These are phyloP conservation scores for Lactarius hengduanensis DNA, from an alignment of 768 basidiomycete species.

Conservation along the genomic window DNA sequence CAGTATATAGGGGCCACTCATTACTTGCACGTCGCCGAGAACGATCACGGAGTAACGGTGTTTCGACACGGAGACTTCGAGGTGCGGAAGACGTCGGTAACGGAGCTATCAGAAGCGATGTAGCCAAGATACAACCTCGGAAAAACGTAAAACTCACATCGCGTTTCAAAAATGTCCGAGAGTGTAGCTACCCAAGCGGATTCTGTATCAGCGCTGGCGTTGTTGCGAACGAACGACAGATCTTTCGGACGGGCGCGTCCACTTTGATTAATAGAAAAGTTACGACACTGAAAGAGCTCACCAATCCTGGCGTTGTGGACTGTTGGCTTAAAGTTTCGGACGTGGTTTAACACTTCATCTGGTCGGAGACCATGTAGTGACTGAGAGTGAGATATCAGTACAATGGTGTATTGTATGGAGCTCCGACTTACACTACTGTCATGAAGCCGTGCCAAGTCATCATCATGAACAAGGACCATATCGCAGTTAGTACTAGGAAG, in stretches of 20 bases:
- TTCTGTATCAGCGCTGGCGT: not conserved
- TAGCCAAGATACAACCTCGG: not conserved
- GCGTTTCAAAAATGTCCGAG: not conserved
- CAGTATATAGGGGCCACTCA: rapidly evolving
- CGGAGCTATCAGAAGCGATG: not conserved
- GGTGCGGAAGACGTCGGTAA: not conserved
- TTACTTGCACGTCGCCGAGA: too few relatives aligned
- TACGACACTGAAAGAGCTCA: not conserved
- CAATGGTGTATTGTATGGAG: not conserved
- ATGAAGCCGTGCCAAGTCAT: not conserved
- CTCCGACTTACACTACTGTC: not conserved
- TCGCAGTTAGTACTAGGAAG: not conserved
- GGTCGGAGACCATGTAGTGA: not conserved
- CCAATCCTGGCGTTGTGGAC: not conserved
- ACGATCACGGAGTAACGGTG: too few relatives aligned
- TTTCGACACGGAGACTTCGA: not conserved
- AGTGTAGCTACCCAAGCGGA: not conserved
- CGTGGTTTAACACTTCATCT: not conserved
- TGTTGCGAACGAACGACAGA: not conserved
- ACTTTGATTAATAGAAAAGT: not conserved
- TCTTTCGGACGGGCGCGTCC: not conserved
- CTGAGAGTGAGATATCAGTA: not conserved
- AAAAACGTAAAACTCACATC: not conserved
- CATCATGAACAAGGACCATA: not conserved
- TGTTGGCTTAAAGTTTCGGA: not conserved